Base-by-base conservation (phyloP, 106 monocot species). In the Gastrodia elata region DNA sequence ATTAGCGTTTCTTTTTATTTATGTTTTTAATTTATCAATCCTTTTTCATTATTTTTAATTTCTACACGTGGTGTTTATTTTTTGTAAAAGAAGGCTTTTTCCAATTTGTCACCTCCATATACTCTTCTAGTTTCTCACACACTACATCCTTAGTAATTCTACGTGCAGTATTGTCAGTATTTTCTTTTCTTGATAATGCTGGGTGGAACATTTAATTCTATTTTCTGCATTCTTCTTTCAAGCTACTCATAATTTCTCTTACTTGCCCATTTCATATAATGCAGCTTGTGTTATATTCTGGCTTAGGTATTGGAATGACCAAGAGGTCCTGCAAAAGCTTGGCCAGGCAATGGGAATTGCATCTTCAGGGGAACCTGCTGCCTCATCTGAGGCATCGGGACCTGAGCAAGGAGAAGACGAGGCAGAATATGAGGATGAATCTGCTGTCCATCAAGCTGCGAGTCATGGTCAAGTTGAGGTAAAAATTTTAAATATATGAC, bases 281-380 rank as follows among this genome's bases (percentile, higher is more conserved):
- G 32, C 49, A 34, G 38, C 74, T 67, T 39, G 73, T 33, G 6
- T 6, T 16, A 43, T 56, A 14, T 25, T 38, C 70, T 73, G 15
- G 18, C 39, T 76, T 82, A 94, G 94, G 83, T 94, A 94, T 65
- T 91, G 91, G 94, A 94, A 94, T 78, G 91, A 94, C 67, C 83
- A 82, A 49, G 87, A 94, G 74, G 87, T 91, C 68, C 76, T 94
- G 44, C 73, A 86, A 78, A 94, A 94, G 83, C 59, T 94, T 48
- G 94, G 94, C 11, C 83, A 82, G 69, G 96, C 87, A 10, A 92
- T 96, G 92, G 91, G 89, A 2, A 48, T 90, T 37, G 77, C 71
- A 5, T 55, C 84, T 56, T 79, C 86, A 65, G 87, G 81, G 28
- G 87, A 88, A 28, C 75, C 59, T 81, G 79, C 65, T 37, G 68